These are phyloP conservation scores for Candida oleophila DNA, from an alignment of 805 yeast species.

Conservation along the genomic window DNA sequence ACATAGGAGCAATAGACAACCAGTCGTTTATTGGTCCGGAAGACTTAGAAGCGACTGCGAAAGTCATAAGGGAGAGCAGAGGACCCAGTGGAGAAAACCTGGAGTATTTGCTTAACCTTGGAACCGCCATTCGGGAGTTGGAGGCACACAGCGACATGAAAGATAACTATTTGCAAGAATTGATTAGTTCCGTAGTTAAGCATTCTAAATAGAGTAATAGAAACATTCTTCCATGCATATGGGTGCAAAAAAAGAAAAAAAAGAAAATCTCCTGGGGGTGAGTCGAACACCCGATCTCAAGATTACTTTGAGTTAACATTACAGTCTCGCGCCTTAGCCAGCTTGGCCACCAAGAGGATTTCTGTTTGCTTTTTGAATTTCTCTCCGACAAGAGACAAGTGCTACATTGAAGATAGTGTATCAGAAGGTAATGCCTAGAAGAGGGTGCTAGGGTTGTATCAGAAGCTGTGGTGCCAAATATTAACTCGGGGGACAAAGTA, in stretches of 20 bases:
- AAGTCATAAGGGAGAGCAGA: slow-evolving; percentile 47
- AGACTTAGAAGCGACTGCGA: slow-evolving; percentile 54
- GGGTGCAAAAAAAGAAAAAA: too few relatives aligned
- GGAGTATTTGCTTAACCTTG: slow-evolving; percentile 64
- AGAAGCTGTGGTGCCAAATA: too few relatives aligned
- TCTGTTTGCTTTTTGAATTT: too few relatives aligned
- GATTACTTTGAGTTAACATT: slow-evolving; percentile 32
- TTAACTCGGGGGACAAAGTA: too few relatives aligned
- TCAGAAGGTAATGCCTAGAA: too few relatives aligned
- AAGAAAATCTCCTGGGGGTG: slow-evolving; percentile 40
- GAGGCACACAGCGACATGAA: slow-evolving; percentile 12
- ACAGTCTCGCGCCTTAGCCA: slow-evolving; percentile 47
- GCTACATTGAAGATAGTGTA: too few relatives aligned
- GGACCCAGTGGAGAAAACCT: slow-evolving; percentile 86
- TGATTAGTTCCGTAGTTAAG: slow-evolving; percentile 6
- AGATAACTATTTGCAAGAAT: slow-evolving; percentile 38
- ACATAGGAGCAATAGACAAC: slow-evolving; percentile 81
- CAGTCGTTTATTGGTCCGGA: slow-evolving; percentile 88
- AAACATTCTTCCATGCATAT: too few relatives aligned
- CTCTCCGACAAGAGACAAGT: too few relatives aligned
- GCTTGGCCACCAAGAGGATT: slow-evolving; percentile 41
- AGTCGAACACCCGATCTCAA: slow-evolving; percentile 47
- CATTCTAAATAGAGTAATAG: slow-evolving; percentile 3
- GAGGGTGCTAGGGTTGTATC: too few relatives aligned
- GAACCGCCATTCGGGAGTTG: slow-evolving; percentile 39